Evolutionary conservation across 257 asterid genomes (phyloP).

Genomic region (Nicotiana tabacum): DNA sequence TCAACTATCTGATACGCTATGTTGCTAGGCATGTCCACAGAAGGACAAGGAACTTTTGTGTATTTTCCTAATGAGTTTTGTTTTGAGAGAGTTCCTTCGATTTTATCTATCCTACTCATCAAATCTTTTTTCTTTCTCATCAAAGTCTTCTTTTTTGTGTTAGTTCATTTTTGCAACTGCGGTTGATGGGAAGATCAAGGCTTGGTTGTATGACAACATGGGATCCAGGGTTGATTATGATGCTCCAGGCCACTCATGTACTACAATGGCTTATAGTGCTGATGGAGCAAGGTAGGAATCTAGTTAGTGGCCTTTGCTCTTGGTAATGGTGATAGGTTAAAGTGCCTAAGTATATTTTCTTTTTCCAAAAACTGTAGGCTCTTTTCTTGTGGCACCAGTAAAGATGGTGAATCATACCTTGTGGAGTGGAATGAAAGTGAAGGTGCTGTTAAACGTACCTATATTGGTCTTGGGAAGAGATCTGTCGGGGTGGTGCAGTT

Average conservation of each 20-base stretch:
- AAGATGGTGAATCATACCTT: slow-evolving; percentile 52
- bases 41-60: not conserved
- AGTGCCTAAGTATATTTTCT: not conserved
- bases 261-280: slow-evolving; percentile 60
- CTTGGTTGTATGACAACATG: slow-evolving; percentile 55
- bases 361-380: slow-evolving; percentile 29
- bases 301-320: not conserved
- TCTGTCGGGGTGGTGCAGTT: slow-evolving; percentile 57
- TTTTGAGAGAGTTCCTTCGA: not conserved
- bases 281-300: slow-evolving; percentile 59
- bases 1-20: not conserved
- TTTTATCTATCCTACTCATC: not conserved
- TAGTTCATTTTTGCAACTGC: slow-evolving; percentile 63
- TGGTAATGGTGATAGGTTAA: not conserved
- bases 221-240: slow-evolving; percentile 57
- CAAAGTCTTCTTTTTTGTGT: slow-evolving; percentile 10
- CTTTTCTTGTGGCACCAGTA: slow-evolving; percentile 65
- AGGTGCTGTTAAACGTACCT: slow-evolving; percentile 52
- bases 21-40: not conserved
- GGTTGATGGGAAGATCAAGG: slow-evolving; percentile 66
- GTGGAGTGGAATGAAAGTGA: slow-evolving; percentile 71
- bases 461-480: slow-evolving; percentile 48
- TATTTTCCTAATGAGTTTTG: not conserved
- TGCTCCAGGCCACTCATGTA: slow-evolving; percentile 59
- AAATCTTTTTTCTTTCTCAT: not conserved